Evolutionary conservation across 1,284 basidiomycete species (phyloP), one percentile per base, ranked within the genome.

Genomic region (Wolfiporia cocos): DNA sequence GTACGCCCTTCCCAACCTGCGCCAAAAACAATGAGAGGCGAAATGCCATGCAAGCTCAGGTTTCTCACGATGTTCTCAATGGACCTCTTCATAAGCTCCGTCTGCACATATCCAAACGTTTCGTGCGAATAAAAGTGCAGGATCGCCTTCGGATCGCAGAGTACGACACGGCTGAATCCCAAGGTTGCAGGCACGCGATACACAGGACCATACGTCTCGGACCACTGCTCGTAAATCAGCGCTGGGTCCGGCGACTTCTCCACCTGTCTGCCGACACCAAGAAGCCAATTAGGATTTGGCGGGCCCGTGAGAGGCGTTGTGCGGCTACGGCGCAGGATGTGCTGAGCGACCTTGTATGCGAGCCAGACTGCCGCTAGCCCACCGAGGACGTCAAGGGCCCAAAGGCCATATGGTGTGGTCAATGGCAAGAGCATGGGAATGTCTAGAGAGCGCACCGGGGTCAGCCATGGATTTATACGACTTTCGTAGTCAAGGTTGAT

Each of bases 131-230:
- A 75, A 42, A 77, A 69, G 46, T 79, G 73, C 0, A 68, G 59
- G 22, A 74, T 58, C 0, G 78, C 78, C 49, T 71, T 76, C 0
- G 76, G 71, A 48, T 81, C 79, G 30, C 65, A 66, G 9, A 81
- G 58, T 3, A 76, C 53, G 15, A 79, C 57, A 18, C 55, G 57
- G 5, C 48, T 63, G 0, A 55, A 49, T 0, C 74, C 74, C n/a
- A 80, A 53, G 0, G 58, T 48, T 0, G 53, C 50, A 1, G 74
- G 65, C 17, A 75, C 48, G 31, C 60, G 49, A 48, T 65, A 79
- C 0, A 67, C 73, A 4, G 65, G 54, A 5, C 78, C 78, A 35
- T 76, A 78, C 39, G 71, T 57, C 7, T 59, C 52, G 0, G 64
- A 64, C 67, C 66, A 66, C 14, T 48, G 58, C 49, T 5, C 44